Evolutionary conservation across 2,329 filamentous ascomycete genomes (phyloP), one percentile per base, ranked within the genome.

Genomic region (Ascochyta lentis): DNA sequence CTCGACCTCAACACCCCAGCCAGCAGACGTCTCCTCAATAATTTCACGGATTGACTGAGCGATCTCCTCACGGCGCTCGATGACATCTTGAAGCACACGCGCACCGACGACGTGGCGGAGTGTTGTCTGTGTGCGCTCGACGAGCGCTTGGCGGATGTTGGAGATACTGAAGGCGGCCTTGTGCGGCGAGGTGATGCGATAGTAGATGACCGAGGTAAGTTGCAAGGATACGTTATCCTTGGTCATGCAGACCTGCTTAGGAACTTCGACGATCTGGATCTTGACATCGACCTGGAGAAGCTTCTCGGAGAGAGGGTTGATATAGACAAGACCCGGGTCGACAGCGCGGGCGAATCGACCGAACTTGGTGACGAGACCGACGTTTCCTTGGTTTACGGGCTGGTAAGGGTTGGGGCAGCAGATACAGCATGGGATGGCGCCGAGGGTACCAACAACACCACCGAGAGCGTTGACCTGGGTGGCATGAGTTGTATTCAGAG

Each of bases 241-340:
- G 76, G 95, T 99, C 93, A 99, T 99, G 83, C 95, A 98, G 60
- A 94, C 87, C 79, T 99, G 95, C 79, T 93, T 88, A 16, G 94
- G 94, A 23, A 99, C 95, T 82, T 99, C 89, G 76, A 96, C 92
- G 64, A 96, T 97, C 80, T 99, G 95, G 68, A 98, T 97, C 87
- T 98, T 99, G 80, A 99, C 95, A 76, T 99, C 95, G 73, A 99
- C 89, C 70, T 96, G 91, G 66, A 92, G 89, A 38, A 99, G 84
- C 55, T 84, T 86, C 82, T 99, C 95, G 69, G 90, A 94, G 50
- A 98, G 86, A 3, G 94, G 94, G 80, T 99, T 99, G 83, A 99
- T 88, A 82, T 96, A 96, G 77, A 98, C 92, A 29, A 99, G 88
- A 75, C 95, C 95, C 2, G 95, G 95, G 76, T 99, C 95, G 64